phyloP scores from a whole-genome alignment of 108 stramenopile species.

The Skeletonema tropicum region DNA sequence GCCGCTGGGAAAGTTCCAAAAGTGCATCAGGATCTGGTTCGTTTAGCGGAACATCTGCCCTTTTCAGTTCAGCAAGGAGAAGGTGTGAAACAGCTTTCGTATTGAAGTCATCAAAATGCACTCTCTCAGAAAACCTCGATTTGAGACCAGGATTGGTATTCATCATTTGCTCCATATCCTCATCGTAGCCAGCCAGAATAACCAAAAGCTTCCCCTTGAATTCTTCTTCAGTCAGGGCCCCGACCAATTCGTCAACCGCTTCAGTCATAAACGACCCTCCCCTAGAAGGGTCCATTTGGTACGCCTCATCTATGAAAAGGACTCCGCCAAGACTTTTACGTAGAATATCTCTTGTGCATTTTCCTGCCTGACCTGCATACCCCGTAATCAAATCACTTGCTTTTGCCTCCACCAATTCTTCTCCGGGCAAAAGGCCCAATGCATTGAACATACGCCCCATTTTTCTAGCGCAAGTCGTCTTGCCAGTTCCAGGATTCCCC shows the following conservation, averaged over 20 bases:
- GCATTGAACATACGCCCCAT: slow-evolving; percentile 58
- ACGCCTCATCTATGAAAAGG: slow-evolving; percentile 79
- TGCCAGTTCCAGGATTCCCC: slow-evolving; percentile 39
- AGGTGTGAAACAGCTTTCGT: slow-evolving; percentile 2
- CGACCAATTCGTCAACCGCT: slow-evolving; percentile 76
- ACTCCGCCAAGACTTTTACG: slow-evolving; percentile 73
- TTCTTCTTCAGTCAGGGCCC: slow-evolving; percentile 67
- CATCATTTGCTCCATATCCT: slow-evolving; percentile 71
- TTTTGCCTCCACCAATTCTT: slow-evolving; percentile 55
- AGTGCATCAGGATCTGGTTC: neutral
- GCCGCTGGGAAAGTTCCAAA: neutral
- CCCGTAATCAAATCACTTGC: slow-evolving; percentile 55
- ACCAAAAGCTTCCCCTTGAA: slow-evolving; percentile 66
- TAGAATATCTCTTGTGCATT: slow-evolving; percentile 53
- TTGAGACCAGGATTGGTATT: slow-evolving; percentile 79
- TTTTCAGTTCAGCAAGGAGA: neutral
- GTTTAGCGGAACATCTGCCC: neutral
- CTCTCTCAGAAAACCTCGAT: slow-evolving; percentile 46
- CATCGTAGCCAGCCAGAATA: slow-evolving; percentile 66
- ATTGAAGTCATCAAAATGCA: slow-evolving; percentile 35
- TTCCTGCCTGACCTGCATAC: slow-evolving; percentile 45
- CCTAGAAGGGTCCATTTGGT: slow-evolving; percentile 67
- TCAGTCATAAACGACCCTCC: slow-evolving; percentile 71
- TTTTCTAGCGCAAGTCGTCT: slow-evolving; percentile 37
- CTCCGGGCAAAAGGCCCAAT: slow-evolving; percentile 61